Evolutionary conservation across 2,329 filamentous ascomycete species (phyloP), one percentile per base, ranked within the genome.

Genomic region (Ophiostoma novo-ulmi): DNA sequence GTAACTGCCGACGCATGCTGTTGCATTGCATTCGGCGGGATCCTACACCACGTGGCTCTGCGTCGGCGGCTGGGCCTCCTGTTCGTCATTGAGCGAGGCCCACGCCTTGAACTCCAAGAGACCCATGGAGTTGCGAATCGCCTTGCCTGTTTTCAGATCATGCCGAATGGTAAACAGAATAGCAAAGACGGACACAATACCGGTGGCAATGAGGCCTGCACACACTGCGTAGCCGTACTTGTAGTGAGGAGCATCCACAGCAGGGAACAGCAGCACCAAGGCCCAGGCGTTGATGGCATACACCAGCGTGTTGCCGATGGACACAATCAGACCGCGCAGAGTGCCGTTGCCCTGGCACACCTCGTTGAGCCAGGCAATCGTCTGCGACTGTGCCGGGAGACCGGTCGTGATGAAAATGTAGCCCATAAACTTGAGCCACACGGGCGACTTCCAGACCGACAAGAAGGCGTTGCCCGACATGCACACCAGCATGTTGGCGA

Each of bases 61-160:
- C 31, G 20, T 3, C n/a, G 3, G 48, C 11, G n/a, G n/a, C n/a
- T 55, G n/a, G 48, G 7, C 20, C 20, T 55, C 48, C 11, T 22
- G 48, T 3, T 55, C 48, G n/a, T 22, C 48, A 7, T 22, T 7
- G 10, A 55, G 48, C 5, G 48, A 22, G 10, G 48, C 22, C 48
- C 48, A 55, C 48, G 48, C 48, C 48, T 55, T 55, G 48, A 55
- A 55, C 48, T 55, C 48, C 20, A 55, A 55, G n/a, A 55, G 48
- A 1, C 48, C 48, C 48, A 55, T 55, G 20, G 48, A 10, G 7
- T 55, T 55, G 48, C 48, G 48, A 14, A 55, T 55, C 8, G 48
- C 48, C 48, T 55, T 55, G 48, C 48, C 48, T 1, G n/a, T 55
- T 14, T 26, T 26, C 20, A 55, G 20, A n/a, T 55, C 48, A 13